Conservation (phyloP, 2,329 filamentous ascomycete genomes). For the Teratosphaeria pseudoeucalypti region DNA sequence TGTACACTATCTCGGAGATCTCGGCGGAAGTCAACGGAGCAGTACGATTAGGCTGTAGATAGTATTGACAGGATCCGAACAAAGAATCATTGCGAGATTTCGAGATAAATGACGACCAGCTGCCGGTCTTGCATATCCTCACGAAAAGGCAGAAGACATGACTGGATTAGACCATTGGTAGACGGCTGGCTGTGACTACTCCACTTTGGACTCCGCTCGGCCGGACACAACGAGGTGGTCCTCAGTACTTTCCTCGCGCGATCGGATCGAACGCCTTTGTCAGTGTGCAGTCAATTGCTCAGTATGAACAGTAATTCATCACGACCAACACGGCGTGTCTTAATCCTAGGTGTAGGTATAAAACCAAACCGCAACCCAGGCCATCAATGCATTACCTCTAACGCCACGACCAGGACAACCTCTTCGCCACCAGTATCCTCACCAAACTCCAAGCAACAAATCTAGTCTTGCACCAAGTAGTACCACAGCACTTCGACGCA, state of each 20-base stretch:
- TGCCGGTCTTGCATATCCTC: too few species aligned
- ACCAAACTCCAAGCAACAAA: conserved; percentile 1
- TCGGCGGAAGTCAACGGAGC: background rate
- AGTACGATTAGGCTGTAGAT: background rate
- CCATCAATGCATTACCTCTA: background rate
- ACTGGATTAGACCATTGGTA: background rate
- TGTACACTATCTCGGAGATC: background rate
- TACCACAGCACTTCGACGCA: conserved; percentile 3
- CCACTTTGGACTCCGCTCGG: conserved; percentile 6
- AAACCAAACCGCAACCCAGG: background rate
- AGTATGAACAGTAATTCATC: background rate
- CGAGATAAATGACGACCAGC: too few species aligned
- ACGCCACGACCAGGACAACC: conserved; percentile 3
- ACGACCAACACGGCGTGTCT: background rate
- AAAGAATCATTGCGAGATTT: background rate
- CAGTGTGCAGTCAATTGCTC: background rate
- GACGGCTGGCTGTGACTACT: background rate
- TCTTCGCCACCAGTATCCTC: conserved; percentile 8
- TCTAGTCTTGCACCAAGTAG: conserved; percentile 8
- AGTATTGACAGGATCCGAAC: background rate
- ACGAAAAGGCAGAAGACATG: background rate
- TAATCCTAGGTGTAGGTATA: background rate
- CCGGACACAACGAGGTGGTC: conserved; percentile 8
- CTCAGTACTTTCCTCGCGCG: background rate
- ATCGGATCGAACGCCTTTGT: background rate